Evolutionary conservation across 306 rosid species (phyloP).

Genomic region (Cajanus cajan): DNA sequence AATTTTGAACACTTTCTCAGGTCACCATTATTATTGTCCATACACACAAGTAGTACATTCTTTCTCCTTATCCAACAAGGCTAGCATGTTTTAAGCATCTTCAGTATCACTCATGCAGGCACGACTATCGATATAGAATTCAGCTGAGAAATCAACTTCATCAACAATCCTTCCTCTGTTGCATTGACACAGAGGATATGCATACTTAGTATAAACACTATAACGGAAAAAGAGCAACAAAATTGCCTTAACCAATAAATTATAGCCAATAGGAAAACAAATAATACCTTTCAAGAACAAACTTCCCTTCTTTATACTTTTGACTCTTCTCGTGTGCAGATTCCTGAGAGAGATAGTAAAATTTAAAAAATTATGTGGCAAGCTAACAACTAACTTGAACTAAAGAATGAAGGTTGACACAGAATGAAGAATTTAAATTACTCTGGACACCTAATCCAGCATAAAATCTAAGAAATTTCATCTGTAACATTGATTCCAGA

Average conservation of each 20-base stretch:
- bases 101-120: conserved; percentile 67
- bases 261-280: not conserved
- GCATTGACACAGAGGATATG: conserved; percentile 6
- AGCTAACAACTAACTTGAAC: not conserved
- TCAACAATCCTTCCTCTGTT: conserved; percentile 77
- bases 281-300: conserved; percentile 85
- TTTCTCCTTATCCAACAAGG: conserved; percentile 21
- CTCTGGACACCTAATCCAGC: not conserved
- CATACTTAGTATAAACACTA: conserved; percentile 18
- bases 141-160: conserved; percentile 61
- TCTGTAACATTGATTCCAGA: not conserved
- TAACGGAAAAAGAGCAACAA: not conserved
- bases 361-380: not conserved
- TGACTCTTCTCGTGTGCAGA: conserved; percentile 81
- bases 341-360: conserved; percentile 47
- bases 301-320: conserved; percentile 90
- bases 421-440: not conserved
- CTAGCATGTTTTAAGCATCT: conserved; percentile 45
- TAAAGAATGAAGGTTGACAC: not conserved
- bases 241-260: conserved; percentile 4
- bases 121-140: conserved; percentile 56
- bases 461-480: not conserved
- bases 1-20: conserved; percentile 8
- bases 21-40: conserved; percentile 16
- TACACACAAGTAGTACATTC: conserved; percentile 19